These are phyloP conservation scores for Dictyophora rubrovolvata DNA, from an alignment of 768 basidiomycete species.

Conservation along the genomic window DNA sequence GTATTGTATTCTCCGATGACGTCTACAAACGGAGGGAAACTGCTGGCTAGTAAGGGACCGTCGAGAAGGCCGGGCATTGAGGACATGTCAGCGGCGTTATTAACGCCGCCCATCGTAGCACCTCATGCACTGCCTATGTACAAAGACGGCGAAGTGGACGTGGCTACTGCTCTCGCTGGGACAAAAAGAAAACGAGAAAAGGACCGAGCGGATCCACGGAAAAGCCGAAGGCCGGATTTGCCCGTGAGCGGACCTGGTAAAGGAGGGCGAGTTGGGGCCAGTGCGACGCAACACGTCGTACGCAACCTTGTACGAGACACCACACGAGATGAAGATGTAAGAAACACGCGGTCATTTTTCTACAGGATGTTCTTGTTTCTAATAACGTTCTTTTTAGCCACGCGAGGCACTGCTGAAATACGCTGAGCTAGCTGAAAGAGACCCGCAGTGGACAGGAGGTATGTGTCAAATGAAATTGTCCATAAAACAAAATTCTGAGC, in stretches of 20 bases:
- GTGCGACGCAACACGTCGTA: constrained; percentile 94
- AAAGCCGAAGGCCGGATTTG: constrained; percentile 85
- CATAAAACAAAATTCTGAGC: not conserved
- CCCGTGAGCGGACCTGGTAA: constrained; percentile 89
- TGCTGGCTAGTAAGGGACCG: constrained; percentile 80
- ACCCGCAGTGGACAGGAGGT: constrained; percentile 84
- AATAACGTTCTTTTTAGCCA: constrained; percentile 47
- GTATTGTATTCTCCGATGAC: constrained; percentile 88
- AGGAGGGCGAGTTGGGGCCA: constrained; percentile 91
- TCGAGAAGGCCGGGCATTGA: constrained; percentile 73
- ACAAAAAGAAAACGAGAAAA: constrained; percentile 86
- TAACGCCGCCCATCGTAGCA: constrained; percentile 81
- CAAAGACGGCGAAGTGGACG: constrained; percentile 49
- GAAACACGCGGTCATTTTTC: constrained; percentile 29
- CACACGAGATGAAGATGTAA: constrained; percentile 88
- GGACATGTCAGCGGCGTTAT: constrained; percentile 79
- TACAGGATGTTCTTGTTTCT: constrained; percentile 13
- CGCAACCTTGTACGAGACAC: constrained; percentile 89
- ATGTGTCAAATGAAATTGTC: constrained; percentile 23
- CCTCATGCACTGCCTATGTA: constrained; percentile 92
- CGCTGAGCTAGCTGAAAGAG: constrained; percentile 62
- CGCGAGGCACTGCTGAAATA: constrained; percentile 95
- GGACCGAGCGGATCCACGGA: constrained; percentile 79
- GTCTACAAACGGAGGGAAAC: constrained; percentile 86
- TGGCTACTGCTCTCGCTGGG: constrained; percentile 47